Evolutionary conservation across 352 stramenopile species (phyloP), one percentile per base, ranked within the genome.

Genomic region (Phytopythium mirpurense): DNA sequence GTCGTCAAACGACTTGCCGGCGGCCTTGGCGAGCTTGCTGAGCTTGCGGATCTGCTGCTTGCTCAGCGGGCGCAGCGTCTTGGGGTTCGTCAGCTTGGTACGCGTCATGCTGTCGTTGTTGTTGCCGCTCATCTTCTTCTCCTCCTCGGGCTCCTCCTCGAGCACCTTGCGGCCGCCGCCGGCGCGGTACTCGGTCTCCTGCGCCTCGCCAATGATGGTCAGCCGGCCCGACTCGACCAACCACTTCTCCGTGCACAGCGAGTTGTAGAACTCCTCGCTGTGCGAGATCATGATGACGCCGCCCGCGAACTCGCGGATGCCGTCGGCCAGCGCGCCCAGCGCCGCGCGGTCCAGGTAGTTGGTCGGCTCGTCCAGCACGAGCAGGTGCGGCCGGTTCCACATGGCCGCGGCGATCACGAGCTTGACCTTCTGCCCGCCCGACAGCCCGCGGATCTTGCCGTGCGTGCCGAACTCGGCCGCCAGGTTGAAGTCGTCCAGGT

Each of bases 291-390:
- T 89, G 54, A 92, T 85, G 29, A 78, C 66, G 54, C 72, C 82
- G 26, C 82, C 78, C 38, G 63, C 73, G 55, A 88, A 90, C 43
- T 82, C 72, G 37, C 78, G 78, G 46, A 92, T 90, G 19, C 73
- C 82, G 36, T 85, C 70, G 9, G 78, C 78, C 32, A 88, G 49
- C 11, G 79, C 76, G 23, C 74, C 78, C 1, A 90, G 56, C 9
- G 78, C 75, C 16, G 73, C 79, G 18, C 77, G 75, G 38, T 96
- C 86, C 47, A 96, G 60, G 69, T 93, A 92, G 62, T 94, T 94
- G 29, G 86, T 96, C 26, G 86, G 86, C 62, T 96, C 86, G 67
- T 96, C 86, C 19, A 95, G 69, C 65, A 95, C 83, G 23, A 96
- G 63, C 70, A 96, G 67, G 66, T 96, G 87, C 34, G 87, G 87